These are phyloP conservation scores for Aspergillus sparsus DNA, from an alignment of 495 filamentous ascomycete genomes.

Conservation along the genomic window DNA sequence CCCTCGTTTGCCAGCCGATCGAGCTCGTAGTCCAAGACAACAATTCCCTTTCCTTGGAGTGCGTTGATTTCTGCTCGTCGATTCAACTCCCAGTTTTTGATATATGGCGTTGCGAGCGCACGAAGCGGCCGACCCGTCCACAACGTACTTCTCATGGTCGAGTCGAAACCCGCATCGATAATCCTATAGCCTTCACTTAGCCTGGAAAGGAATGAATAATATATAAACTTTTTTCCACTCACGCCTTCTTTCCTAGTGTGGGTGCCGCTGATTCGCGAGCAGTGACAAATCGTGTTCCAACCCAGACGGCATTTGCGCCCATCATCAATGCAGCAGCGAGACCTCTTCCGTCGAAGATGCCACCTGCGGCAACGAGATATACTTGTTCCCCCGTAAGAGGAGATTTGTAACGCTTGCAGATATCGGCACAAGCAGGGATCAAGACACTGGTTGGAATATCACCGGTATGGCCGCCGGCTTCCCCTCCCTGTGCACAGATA, in stretches of 20 bases:
- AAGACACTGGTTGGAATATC: conserved; percentile 84
- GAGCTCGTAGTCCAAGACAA: background rate
- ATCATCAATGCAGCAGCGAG: conserved; percentile 89
- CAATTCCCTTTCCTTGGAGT: background rate
- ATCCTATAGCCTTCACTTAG: conserved; percentile 5
- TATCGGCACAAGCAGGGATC: conserved; percentile 83
- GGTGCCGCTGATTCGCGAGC: background rate
- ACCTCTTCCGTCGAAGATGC: conserved; percentile 87
- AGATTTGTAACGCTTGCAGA: conserved; percentile 76
- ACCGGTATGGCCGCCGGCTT: conserved; percentile 88
- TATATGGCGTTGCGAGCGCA: background rate
- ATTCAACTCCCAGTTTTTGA: background rate
- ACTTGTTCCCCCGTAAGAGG: conserved; percentile 84
- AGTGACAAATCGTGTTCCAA: conserved; percentile 87
- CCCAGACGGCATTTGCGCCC: conserved; percentile 90
- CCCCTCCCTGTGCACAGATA: conserved; percentile 90
- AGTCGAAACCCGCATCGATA: conserved; percentile 4
- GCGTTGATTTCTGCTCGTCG: background rate
- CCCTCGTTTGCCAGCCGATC: conserved; percentile 1
- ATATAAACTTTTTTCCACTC: no score
- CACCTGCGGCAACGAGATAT: conserved; percentile 88
- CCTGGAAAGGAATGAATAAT: background rate
- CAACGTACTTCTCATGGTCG: conserved; percentile 1
- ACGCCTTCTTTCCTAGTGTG: background rate
- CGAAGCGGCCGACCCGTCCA: conserved; percentile 3